These are phyloP conservation scores for Dendrobium catenatum DNA, from an alignment of 106 monocot genomes.

Conservation along the genomic window DNA sequence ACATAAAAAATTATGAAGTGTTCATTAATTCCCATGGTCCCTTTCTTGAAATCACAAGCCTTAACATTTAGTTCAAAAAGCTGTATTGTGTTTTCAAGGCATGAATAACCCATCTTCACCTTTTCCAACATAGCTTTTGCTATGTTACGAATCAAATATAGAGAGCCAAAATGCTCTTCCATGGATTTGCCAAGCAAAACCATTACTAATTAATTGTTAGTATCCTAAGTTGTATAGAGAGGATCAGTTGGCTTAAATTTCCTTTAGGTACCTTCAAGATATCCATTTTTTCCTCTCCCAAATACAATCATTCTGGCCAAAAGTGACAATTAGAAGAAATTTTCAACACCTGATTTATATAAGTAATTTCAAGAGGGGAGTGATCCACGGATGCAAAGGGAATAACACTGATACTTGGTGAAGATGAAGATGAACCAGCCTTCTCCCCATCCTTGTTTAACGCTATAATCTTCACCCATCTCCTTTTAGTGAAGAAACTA, in stretches of 20 bases:
- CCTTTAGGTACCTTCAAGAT: background rate
- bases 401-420: background rate
- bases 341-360: background rate
- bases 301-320: background rate
- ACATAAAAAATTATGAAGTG: background rate
- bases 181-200: background rate
- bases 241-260: background rate
- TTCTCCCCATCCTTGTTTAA: background rate
- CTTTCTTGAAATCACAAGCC: background rate
- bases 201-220: background rate
- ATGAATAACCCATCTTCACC: background rate
- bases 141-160: background rate
- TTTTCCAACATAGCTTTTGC: background rate
- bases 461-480: background rate
- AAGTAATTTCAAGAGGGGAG: background rate
- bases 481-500: background rate
- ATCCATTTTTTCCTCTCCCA: background rate
- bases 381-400: background rate
- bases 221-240: background rate
- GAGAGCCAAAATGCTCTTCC: background rate
- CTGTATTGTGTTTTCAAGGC: background rate
- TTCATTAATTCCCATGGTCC: background rate
- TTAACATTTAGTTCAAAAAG: background rate
- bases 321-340: background rate
- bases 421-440: background rate